Base-by-base conservation (phyloP, 345 rosid species). In the Aurinia saxatilis region DNA sequence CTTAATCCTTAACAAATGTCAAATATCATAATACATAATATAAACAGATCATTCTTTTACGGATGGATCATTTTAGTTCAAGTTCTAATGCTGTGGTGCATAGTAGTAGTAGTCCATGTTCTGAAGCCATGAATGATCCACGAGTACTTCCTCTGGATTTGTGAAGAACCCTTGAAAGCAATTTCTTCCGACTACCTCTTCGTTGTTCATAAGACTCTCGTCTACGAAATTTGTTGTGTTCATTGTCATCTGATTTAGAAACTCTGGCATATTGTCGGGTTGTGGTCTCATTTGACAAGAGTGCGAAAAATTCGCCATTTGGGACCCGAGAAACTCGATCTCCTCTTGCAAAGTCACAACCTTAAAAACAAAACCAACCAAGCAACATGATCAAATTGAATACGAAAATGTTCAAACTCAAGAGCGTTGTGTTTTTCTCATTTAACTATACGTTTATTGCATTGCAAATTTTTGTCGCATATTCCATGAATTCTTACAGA, bases 271-370 rank as follows among this genome's bases (percentile, higher is more conserved):
- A 44, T 38, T 63, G 50, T 46, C 63, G 2, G 33, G 31, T 6
- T 70, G 64, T 30, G 63, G 2, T 16, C 10, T 37, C 23, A 6
- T 70, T 56, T 47, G 68, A 14, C 14, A 15, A 38, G 74, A 7
- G 63, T 46, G 14, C 1, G 68, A 47, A 10, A 54, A 62, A 6
- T 55, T 62, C 12, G 37, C 34, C 57, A 70, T 55, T 7, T 55
- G 74, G 15, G 45, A 37, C 27, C 58, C 68, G 0, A 70, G 74
- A 63, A 70, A 56, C 12, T 62, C 68, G 0, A 70, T 48, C 37
- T 70, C 64, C 16, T 47, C 74, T 70, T 70, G 74, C 58, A 70
- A 62, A 14, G n/a, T 38, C 64, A 40, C 48, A 8, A 70, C 68
- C 74, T 68, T 51, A 8, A 10, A 54, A 58, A 67, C 8, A 46